Base-by-base conservation (phyloP, 352 stramenopile genomes). In the Globisporangium okanoganense region DNA sequence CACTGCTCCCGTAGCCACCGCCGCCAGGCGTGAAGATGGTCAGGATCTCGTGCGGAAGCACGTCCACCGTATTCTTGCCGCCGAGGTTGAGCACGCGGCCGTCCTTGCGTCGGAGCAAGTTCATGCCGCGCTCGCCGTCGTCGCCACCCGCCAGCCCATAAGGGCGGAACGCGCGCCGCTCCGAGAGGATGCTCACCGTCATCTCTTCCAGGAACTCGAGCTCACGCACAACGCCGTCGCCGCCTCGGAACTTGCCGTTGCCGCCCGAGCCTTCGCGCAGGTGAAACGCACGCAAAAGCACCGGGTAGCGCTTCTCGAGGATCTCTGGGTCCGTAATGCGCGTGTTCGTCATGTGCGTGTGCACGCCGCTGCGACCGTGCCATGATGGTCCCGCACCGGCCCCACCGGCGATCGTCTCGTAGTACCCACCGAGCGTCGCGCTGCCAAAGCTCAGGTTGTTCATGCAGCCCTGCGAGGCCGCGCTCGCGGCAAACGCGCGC, bases 271-370 rank as follows among this genome's bases (percentile, higher is more conserved):
- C 77, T 54, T 87, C 61, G 33, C 91, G 83, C 33, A 97, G 66
- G 38, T 91, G 79, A 67, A 97, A 97, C 8, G 78, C 85, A 20
- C 78, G 73, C 38, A 98, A 70, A 24, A 97, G 68, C 36, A 97
- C 81, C 0, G 95, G 96, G 71, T 96, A 99, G 2, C 97, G 79
- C 61, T 98, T 94, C 75, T 99, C 97, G 6, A 99, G 66, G 69
- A 99, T 99, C 73, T 99, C 97, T n/a, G 96, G 96, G 73, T 99
- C 97, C 20, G 97, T 99, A 68, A 99, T 99, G 20, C 97, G 88
- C 20, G 97, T 99, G 83, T 99, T 99, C 47, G 97, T 99, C 87
- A 99, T 99, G 76, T 99, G 97, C 22, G 97, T 99, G 75, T 99
- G 97, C 48, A 99, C 95, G 9, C 96, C 97, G 67, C 90, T 98